Percentiles rank a stretch among this genome's conserved stretches.
These are phyloP conservation scores for Phytophthora boehmeriae DNA, from an alignment of 352 stramenopile species.

Conservation along the genomic window DNA sequence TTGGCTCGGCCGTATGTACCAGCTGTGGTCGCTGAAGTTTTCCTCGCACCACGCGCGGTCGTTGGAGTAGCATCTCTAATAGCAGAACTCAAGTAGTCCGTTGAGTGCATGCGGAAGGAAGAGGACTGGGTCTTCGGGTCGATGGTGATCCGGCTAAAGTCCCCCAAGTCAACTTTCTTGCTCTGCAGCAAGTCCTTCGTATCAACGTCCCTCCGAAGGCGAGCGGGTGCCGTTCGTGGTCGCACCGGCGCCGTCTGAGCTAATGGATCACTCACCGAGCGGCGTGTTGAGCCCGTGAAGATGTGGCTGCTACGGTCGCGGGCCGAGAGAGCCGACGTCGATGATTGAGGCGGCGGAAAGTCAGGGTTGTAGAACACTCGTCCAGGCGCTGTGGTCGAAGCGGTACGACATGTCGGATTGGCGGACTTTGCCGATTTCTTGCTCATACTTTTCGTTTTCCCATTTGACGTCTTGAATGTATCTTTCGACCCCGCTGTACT, in stretches of 20 bases:
- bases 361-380: conserved; percentile 41
- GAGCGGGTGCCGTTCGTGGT: conserved; percentile 50
- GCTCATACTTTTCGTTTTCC: conserved; percentile 11
- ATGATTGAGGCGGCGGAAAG: conserved; percentile 19
- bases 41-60: conserved; percentile 16
- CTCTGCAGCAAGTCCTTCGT: conserved; percentile 48
- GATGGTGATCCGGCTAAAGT: conserved; percentile 28
- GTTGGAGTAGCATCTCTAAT: conserved; percentile 10
- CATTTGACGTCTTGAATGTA: conserved; percentile 13
- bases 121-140: conserved; percentile 23
- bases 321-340: conserved; percentile 19
- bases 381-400: conserved; percentile 19
- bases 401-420: conserved; percentile 10
- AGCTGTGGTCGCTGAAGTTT: conserved; percentile 15
- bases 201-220: conserved; percentile 48
- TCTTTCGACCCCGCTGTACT: conserved; percentile 18
- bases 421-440: conserved; percentile 21
- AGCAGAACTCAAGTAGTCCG: conserved; percentile 25
- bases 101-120: conserved; percentile 38
- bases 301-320: conserved; percentile 27
- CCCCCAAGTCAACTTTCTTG: conserved; percentile 41
- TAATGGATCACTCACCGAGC: conserved; percentile 26
- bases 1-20: conserved; percentile 31
- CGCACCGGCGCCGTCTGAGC: conserved; percentile 20
- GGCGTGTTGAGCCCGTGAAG: conserved; percentile 18